Conservation (phyloP, 257 asterid genomes). For the Voacanga thouarsii region DNA sequence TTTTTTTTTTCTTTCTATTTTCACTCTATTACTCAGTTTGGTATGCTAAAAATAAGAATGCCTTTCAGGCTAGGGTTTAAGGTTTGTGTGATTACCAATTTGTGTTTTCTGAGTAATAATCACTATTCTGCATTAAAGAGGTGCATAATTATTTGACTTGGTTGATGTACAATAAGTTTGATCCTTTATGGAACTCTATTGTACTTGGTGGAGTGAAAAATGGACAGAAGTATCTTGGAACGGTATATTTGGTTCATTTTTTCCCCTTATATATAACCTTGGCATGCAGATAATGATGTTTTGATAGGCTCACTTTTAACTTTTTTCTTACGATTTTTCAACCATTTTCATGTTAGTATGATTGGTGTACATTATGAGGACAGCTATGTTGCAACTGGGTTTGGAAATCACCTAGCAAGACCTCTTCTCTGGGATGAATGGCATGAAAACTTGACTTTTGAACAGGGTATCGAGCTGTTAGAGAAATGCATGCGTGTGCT, state of each 20-base stretch:
- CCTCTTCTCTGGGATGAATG: conserved; percentile 97
- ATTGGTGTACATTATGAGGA: conserved; percentile 95
- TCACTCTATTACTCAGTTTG: too few species aligned
- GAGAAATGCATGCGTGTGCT: conserved; percentile 99
- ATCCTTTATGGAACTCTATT: conserved; percentile 91
- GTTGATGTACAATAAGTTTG: conserved; percentile 91
- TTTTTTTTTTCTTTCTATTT: too few species aligned
- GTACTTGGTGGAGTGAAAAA: conserved; percentile 94
- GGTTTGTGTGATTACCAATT: too few species aligned
- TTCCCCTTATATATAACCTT: background rate
- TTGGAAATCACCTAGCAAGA: conserved; percentile 87
- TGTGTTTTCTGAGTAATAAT: too few species aligned
- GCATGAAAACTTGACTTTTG: conserved; percentile 82
- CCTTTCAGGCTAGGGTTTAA: too few species aligned
- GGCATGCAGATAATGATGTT: conserved; percentile 9
- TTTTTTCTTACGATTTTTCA: too few species aligned
- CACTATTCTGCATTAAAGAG: conserved; percentile 37
- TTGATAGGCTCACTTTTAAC: background rate
- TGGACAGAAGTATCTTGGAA: conserved; percentile 92
- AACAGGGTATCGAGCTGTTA: conserved; percentile 81
- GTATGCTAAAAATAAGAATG: too few species aligned
- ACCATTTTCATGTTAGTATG: conserved; percentile 78
- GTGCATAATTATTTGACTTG: conserved; percentile 83
- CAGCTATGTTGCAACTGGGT: conserved; percentile 88
- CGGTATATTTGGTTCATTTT: conserved; percentile 40